These are phyloP conservation scores for Vaccinium corymbosum DNA, from an alignment of 148 eudicot genomes.

Conservation along the genomic window DNA sequence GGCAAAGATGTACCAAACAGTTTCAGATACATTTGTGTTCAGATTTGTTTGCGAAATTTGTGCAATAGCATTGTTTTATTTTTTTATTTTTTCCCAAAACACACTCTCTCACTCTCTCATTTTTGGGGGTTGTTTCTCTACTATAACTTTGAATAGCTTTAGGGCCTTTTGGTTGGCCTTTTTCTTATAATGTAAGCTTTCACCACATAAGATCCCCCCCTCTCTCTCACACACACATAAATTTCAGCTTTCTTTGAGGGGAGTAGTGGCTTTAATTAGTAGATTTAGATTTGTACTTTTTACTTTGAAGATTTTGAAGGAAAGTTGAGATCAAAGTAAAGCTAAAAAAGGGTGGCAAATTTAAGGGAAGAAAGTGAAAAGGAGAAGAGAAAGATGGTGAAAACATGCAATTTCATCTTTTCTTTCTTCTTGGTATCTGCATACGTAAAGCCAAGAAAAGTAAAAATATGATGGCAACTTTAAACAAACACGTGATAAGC, in stretches of 20 bases:
- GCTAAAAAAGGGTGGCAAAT: constrained; percentile 9
- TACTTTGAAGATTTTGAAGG: constrained; percentile 47
- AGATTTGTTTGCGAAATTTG: background rate
- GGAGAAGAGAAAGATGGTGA: background rate
- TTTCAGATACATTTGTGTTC: background rate
- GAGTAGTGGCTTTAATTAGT: constrained; percentile 52
- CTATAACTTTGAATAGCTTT: constrained; percentile 41
- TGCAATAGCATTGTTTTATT: background rate
- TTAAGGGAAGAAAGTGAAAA: background rate
- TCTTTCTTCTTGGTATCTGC: constrained; percentile 1
- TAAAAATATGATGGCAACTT: background rate
- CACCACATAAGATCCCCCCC: background rate
- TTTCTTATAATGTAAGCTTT: constrained; percentile 19
- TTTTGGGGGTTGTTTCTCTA: constrained; percentile 27
- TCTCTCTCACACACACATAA: background rate
- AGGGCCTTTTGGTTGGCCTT: constrained; percentile 19
- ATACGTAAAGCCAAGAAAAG: background rate
- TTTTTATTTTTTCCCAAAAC: too few species aligned
- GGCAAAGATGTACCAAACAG: too few species aligned
- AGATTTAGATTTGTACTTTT: constrained; percentile 52
- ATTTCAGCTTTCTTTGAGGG: constrained; percentile 21
- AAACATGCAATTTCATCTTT: background rate
- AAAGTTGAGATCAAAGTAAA: constrained; percentile 11
- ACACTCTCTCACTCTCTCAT: background rate
- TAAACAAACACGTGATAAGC: background rate